Conservation (phyloP, 2,329 filamentous ascomycete genomes). For the Acrodontium crateriforme region DNA sequence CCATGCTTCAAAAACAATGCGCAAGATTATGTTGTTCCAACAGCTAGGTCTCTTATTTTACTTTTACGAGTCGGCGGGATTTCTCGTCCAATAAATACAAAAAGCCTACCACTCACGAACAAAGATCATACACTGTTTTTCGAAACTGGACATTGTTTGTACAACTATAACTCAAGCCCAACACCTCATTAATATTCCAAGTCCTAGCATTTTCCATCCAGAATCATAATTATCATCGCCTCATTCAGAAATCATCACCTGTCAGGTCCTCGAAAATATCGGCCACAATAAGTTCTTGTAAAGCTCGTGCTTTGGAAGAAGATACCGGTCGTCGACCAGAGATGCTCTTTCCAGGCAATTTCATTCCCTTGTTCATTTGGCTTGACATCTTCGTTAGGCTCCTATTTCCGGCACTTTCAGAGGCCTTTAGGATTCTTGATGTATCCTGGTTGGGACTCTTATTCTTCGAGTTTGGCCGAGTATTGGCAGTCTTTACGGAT, state of each 20-base stretch:
- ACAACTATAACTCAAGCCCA: no score
- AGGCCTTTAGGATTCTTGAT: constrained; percentile 3
- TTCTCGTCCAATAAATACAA: no score
- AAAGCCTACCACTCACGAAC: no score
- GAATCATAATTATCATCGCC: not conserved
- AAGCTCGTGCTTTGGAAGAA: constrained; percentile 2
- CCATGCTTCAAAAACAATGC: no score
- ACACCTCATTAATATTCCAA: no score
- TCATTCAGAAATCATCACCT: constrained; percentile 7
- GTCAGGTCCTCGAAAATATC: constrained; percentile 20
- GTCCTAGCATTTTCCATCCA: no score
- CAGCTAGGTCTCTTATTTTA: no score
- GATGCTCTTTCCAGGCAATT: constrained; percentile 3
- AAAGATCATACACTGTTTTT: no score
- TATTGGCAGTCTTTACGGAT: not conserved
- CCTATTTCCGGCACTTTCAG: constrained; percentile 5
- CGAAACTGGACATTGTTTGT: no score
- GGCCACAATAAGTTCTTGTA: constrained; percentile 14
- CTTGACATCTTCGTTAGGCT: constrained; percentile 1
- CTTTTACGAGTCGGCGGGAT: no score
- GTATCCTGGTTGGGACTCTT: not conserved
- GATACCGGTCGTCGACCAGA: not conserved
- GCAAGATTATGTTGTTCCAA: no score
- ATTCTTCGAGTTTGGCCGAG: not conserved
- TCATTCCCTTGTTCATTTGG: constrained; percentile 7